A percentile compares a stretch with the other conserved stretches of the same genome.
Evolutionary conservation across 2,329 filamentous ascomycete species (phyloP).

Genomic region (Pseudopyricularia javanii): DNA sequence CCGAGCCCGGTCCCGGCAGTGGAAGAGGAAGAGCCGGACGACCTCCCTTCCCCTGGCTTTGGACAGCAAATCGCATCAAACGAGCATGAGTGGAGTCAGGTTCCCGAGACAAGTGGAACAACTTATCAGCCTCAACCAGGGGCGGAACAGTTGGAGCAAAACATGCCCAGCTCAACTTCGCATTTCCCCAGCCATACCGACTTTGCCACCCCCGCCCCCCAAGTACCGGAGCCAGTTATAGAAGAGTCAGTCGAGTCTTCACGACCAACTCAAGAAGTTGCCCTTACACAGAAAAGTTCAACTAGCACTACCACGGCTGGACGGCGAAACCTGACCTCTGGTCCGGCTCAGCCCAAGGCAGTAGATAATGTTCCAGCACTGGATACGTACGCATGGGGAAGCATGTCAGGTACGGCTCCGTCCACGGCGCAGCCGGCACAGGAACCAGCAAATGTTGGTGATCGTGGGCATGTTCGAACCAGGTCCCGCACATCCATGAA

Average conservation of each 20-base stretch:
- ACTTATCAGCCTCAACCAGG: neutral
- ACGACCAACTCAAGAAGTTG: neutral
- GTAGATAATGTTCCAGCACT: neutral
- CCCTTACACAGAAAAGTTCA: neutral
- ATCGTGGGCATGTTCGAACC: neutral
- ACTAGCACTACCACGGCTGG: neutral
- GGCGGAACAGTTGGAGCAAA: neutral
- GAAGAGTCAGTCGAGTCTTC: neutral
- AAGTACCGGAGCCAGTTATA: neutral
- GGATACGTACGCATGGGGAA: neutral
- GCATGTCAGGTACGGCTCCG: neutral
- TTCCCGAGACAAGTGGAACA: neutral
- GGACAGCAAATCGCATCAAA: neutral
- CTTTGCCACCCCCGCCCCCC: neutral
- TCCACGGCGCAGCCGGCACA: neutral
- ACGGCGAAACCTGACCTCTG: neutral
- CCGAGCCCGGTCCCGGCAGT: slow-evolving; percentile 1
- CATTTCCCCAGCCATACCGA: neutral
- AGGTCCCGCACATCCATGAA: slow-evolving; percentile 9
- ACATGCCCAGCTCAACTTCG: neutral
- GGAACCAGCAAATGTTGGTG: neutral
- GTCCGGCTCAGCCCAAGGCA: neutral
- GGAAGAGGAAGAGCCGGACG: slow-evolving; percentile 10
- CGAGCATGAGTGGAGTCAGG: neutral
- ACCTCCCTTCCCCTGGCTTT: slow-evolving; percentile 12